These are phyloP conservation scores for Parasarocladium wereldwijsianum DNA, from an alignment of 2,329 filamentous ascomycete genomes.

Conservation along the genomic window DNA sequence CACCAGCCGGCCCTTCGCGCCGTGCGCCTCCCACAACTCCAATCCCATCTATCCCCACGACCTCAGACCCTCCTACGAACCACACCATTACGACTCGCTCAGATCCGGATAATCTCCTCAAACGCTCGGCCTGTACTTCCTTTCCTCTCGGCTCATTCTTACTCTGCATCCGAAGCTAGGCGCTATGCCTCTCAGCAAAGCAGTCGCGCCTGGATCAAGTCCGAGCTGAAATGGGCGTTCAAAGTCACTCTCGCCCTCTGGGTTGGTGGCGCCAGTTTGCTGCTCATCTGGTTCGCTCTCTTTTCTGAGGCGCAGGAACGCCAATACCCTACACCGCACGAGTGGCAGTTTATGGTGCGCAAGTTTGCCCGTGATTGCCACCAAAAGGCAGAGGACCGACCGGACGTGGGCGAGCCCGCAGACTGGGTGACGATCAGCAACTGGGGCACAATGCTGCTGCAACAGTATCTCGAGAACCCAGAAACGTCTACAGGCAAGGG, in stretches of 20 bases:
- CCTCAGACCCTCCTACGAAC: too few species aligned
- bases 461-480: constrained; percentile 49
- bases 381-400: constrained; percentile 38
- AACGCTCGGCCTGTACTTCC: too few species aligned
- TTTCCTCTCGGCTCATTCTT: too few species aligned
- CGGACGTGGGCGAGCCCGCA: constrained; percentile 10
- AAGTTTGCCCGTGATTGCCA: constrained; percentile 52
- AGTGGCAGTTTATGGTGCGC: constrained; percentile 63
- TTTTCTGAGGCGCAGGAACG: constrained; percentile 64
- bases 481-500: constrained; percentile 54
- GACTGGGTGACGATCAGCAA: not conserved
- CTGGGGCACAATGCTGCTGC: not conserved
- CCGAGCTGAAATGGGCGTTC: too few species aligned
- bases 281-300: constrained; percentile 48
- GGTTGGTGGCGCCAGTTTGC: constrained; percentile 43
- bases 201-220: too few species aligned
- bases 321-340: constrained; percentile 63
- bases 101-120: too few species aligned
- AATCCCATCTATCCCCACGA: too few species aligned
- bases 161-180: too few species aligned
- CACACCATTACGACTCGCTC: too few species aligned
- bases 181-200: too few species aligned
- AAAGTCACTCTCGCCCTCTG: constrained; percentile 55
- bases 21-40: too few species aligned
- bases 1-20: too few species aligned